Evolutionary conservation across 2,329 filamentous ascomycete species (phyloP), one percentile per base, ranked within the genome.

Genomic region (Penicillium sp.): DNA sequence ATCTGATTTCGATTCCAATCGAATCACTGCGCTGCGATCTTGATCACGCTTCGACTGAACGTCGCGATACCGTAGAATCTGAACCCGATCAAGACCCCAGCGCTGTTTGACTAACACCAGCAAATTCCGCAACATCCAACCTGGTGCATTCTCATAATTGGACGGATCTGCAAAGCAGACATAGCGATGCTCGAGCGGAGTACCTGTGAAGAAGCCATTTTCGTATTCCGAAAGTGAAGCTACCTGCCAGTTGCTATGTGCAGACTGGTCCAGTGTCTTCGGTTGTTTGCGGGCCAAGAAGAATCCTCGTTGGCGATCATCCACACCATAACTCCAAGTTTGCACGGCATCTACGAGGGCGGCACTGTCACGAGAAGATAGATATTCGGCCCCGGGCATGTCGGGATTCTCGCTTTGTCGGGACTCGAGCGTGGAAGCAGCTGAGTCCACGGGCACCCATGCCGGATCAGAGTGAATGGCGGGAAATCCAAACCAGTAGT

Each of bases 401-500:
- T 49, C 49, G 40, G 44, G 40, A 33, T 38, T 18, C 29, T 55
- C 42, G 31, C 28, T 29, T 42, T 44, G 23, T 25, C 23, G 9
- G 49, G 43, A 42, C n/a, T 47, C 15, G 77, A 41, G 20, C 47
- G 44, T 8, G 42, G 44, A 15, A 28, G 20, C 63, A 4, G 66
- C 60, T 4, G 55, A 43, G 25, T 65, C 54, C 29, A 78, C 70
- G 44, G 84, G 76, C 60, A 81, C 85, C 93, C 93, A 98, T 25
- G 80, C 77, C 1, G 89, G 89, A 47, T 92, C 86, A 3, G 92
- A 95, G 67, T 95, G 91, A 39, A 98, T 78, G 13, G 92, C 90
- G 1, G 93, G 93, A 64, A 95, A 98, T 4, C 87, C 92, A 70
- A 97, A 97, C 84, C 95, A 95, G 72, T 97, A 97, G n/a, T 87